A percentile compares a stretch with the other conserved stretches of the same genome.
phyloP scores from a whole-genome alignment of 371 early-diverging fungal genomes.

The Mucor circinelloides region DNA sequence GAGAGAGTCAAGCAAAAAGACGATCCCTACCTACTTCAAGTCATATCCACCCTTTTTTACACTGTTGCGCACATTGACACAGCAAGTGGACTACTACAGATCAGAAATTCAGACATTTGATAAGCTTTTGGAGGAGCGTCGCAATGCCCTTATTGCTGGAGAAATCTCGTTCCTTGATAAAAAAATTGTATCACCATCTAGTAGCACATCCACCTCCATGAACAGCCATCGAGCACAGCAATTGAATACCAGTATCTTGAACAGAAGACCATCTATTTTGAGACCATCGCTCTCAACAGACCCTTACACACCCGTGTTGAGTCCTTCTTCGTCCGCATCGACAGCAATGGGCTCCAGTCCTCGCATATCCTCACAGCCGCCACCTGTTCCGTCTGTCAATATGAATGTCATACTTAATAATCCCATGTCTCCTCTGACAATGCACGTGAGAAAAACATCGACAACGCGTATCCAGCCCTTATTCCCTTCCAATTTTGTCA shows the following conservation, averaged over 20 bases:
- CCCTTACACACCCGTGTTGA: conserved; percentile 5
- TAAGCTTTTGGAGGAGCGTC: conserved; percentile 56
- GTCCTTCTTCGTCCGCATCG: conserved; percentile 20
- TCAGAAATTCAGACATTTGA: conserved; percentile 63
- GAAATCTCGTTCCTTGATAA: conserved; percentile 22
- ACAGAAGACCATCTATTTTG: conserved; percentile 21
- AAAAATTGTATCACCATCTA: background rate
- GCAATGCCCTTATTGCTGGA: conserved; percentile 50
- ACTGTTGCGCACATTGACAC: conserved; percentile 61
- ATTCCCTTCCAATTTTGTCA: conserved; percentile 63
- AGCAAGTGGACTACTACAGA: conserved; percentile 72
- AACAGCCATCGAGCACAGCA: background rate
- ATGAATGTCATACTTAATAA: conserved; percentile 24
- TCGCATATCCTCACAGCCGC: conserved; percentile 9
- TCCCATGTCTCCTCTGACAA: conserved; percentile 40
- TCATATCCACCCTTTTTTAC: conserved; percentile 69
- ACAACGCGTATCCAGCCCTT: conserved; percentile 58
- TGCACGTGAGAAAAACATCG: conserved; percentile 48
- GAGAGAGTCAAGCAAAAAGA: conserved; percentile 34
- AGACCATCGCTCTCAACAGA: conserved; percentile 6
- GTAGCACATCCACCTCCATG: background rate
- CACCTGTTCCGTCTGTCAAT: conserved; percentile 6
- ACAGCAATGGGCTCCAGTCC: background rate
- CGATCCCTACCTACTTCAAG: conserved; percentile 49
- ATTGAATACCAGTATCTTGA: background rate